A percentile compares a stretch with the other conserved stretches of the same genome.
Conservation (phyloP, 352 stramenopile genomes). For the Phytophthora crassamura region DNA sequence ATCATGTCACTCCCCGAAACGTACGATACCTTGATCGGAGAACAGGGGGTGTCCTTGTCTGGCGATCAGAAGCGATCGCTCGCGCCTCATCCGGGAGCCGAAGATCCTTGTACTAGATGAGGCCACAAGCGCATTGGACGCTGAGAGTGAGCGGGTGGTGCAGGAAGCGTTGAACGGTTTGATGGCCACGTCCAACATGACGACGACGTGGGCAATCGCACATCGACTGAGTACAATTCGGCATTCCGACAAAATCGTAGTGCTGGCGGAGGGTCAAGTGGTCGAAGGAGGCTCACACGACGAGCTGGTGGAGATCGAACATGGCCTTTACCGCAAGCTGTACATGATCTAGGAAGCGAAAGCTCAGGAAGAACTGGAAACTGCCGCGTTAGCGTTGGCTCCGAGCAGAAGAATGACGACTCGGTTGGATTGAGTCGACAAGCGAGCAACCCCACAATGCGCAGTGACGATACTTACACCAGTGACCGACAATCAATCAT, state of each 20-base stretch:
- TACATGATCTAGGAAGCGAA: slow-evolving; percentile 41
- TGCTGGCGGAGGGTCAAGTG: slow-evolving; percentile 3
- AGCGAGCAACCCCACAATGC: slow-evolving; percentile 1
- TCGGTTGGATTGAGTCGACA: background rate
- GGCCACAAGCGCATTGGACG: slow-evolving; percentile 14
- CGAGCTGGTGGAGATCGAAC: slow-evolving; percentile 13
- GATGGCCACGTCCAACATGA: slow-evolving; percentile 10
- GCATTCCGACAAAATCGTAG: slow-evolving; percentile 14
- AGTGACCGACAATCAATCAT: no score
- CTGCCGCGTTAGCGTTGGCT: slow-evolving; percentile 8
- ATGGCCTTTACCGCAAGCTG: slow-evolving; percentile 44
- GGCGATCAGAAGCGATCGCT: slow-evolving; percentile 14
- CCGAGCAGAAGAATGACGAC: background rate
- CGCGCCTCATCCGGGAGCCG: slow-evolving; percentile 8
- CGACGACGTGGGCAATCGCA: slow-evolving; percentile 9
- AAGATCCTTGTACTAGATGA: slow-evolving; percentile 14
- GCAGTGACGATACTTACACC: slow-evolving; percentile 9
- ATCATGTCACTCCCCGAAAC: slow-evolving; percentile 13
- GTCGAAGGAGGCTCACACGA: slow-evolving; percentile 9
- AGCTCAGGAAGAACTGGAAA: slow-evolving; percentile 33
- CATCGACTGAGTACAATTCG: no score
- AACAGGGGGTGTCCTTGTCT: slow-evolving; percentile 9
- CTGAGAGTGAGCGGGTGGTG: slow-evolving; percentile 6
- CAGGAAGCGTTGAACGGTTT: slow-evolving; percentile 15
- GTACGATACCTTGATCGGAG: slow-evolving; percentile 7